Evolutionary conservation across 129 eudicot species (phyloP).

Genomic region (Artemisia annua): DNA sequence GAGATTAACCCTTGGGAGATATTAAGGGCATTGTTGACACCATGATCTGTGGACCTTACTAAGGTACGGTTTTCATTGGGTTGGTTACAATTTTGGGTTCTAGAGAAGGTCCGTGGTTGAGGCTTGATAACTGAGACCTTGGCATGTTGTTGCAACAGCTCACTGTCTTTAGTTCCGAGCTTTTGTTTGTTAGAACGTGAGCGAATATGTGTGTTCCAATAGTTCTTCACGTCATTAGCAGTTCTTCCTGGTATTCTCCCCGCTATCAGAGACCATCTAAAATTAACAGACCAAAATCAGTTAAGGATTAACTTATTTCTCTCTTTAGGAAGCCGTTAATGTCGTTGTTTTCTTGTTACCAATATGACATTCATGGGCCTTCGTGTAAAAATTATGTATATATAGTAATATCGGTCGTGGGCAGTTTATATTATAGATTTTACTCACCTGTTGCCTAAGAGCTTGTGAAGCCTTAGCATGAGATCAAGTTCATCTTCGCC

Average conservation of each 20-base stretch:
- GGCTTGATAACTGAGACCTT: slow-evolving; percentile 33
- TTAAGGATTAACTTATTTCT: not conserved
- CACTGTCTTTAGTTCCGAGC: not conserved
- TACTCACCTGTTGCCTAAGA: slow-evolving; percentile 36
- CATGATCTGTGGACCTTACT: not conserved
- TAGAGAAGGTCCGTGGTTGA: slow-evolving; percentile 42
- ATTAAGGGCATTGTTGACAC: not conserved
- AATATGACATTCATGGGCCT: not conserved
- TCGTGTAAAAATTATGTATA: not conserved
- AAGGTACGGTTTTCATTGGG: not conserved
- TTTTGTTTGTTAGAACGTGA: slow-evolving; percentile 11
- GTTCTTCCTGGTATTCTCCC: slow-evolving; percentile 77
- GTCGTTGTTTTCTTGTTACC: not conserved
- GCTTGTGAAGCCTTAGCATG: slow-evolving; percentile 42
- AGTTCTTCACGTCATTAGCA: slow-evolving; percentile 62
- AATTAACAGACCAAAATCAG: not conserved
- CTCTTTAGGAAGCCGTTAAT: too few species aligned
- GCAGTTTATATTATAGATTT: not conserved
- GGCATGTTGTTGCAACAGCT: slow-evolving; percentile 3
- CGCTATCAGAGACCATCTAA: slow-evolving; percentile 64
- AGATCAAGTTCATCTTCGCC: slow-evolving; percentile 27
- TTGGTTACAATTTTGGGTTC: slow-evolving; percentile 4
- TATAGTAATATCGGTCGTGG: not conserved
- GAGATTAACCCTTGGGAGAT: not conserved
- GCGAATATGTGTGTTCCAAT: slow-evolving; percentile 49